Evolutionary conservation across 2,329 filamentous ascomycete species (phyloP).

Genomic region (Botrytis hyacinthi): DNA sequence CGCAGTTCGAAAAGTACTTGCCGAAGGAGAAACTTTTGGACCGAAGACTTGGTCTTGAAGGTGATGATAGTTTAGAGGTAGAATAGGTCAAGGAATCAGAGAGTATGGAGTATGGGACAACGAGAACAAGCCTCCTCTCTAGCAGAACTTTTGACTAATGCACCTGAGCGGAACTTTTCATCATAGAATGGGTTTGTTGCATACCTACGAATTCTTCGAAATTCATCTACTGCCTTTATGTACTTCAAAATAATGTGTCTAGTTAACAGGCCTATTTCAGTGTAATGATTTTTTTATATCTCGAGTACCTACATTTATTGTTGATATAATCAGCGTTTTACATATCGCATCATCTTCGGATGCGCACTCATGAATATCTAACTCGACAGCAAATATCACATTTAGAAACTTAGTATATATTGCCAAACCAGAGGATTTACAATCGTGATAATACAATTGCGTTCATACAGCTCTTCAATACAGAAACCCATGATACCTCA

Average conservation of each 20-base stretch:
- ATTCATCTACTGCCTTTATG: not conserved
- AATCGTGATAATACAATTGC: not conserved
- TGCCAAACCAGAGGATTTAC: not conserved
- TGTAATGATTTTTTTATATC: not conserved
- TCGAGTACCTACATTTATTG: not conserved
- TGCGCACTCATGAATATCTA: not conserved
- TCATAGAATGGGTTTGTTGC: not conserved
- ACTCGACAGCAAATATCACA: not conserved
- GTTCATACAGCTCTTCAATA: not conserved
- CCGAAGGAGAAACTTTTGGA: constrained; percentile 26
- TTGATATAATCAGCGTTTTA: not conserved
- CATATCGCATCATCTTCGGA: not conserved
- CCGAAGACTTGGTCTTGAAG: constrained; percentile 23
- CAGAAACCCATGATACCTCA: not conserved
- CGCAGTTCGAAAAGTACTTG: not conserved
- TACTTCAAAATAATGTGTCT: not conserved
- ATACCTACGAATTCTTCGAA: not conserved
- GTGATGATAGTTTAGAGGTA: not conserved
- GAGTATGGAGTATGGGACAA: not conserved
- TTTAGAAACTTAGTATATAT: not conserved
- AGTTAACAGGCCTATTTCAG: not conserved
- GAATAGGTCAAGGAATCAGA: not conserved
- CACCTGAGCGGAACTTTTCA: not conserved
- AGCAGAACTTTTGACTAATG: not conserved
- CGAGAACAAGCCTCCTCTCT: not conserved